phyloP scores from a whole-genome alignment of 495 filamentous ascomycete genomes.

The Jackrogersella minutella region DNA sequence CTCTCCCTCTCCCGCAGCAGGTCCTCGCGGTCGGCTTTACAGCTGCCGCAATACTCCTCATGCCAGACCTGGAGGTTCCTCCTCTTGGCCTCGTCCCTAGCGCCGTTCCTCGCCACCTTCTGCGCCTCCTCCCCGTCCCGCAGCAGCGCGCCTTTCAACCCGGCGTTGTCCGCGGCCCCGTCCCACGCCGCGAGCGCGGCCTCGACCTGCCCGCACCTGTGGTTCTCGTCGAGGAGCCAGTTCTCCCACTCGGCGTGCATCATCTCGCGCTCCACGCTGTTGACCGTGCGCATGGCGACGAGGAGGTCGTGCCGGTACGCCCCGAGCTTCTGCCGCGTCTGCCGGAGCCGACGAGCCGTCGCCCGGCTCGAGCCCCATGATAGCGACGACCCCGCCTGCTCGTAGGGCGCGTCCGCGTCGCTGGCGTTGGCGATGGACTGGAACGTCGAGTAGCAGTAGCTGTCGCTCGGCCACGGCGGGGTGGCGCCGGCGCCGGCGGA shows the following conservation, averaged over 20 bases:
- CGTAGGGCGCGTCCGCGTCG: constrained; percentile 60
- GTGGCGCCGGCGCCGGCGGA: constrained; percentile 16
- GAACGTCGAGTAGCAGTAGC: constrained; percentile 65
- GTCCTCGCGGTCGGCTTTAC: constrained; percentile 64
- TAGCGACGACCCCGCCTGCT: constrained; percentile 53
- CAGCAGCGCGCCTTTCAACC: not conserved
- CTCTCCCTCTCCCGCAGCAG: constrained; percentile 41
- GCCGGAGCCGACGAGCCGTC: constrained; percentile 71
- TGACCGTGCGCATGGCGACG: constrained; percentile 89
- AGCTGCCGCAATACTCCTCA: constrained; percentile 77
- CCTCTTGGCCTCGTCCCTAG: constrained; percentile 44
- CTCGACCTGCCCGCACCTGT: constrained; percentile 69
- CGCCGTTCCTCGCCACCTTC: constrained; percentile 18
- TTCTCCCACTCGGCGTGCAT: constrained; percentile 87
- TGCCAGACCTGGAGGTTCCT: constrained; percentile 69
- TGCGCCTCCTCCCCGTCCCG: not conserved
- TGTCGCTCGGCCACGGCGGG: constrained; percentile 45
- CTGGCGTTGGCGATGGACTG: constrained; percentile 60
- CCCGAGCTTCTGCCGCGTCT: constrained; percentile 81
- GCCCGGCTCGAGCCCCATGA: constrained; percentile 60
- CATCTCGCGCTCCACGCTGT: constrained; percentile 86
- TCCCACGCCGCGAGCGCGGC: constrained; percentile 53
- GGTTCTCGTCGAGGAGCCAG: constrained; percentile 79
- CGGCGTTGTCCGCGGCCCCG: not conserved
- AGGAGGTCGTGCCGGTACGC: constrained; percentile 90